Conservation (phyloP, 371 early-diverging fungal genomes). For the Mucor piriformis region DNA sequence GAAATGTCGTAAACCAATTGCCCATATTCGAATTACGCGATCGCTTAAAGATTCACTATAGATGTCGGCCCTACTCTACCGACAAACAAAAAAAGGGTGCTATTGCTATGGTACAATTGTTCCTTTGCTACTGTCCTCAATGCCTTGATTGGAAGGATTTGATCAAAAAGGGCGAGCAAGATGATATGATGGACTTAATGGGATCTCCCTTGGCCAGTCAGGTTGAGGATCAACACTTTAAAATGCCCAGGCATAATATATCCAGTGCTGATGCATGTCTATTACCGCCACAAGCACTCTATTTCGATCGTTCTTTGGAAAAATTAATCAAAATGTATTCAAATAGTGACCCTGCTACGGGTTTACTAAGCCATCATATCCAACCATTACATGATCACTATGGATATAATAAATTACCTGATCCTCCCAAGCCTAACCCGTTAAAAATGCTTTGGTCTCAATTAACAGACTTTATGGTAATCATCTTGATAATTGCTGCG, state of each 20-base stretch:
- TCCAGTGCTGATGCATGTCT: slow-evolving; percentile 38
- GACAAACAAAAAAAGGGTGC: slow-evolving; percentile 68
- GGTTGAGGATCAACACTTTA: slow-evolving; percentile 25
- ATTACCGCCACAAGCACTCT: slow-evolving; percentile 74
- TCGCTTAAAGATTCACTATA: slow-evolving; percentile 77
- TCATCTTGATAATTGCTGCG: slow-evolving; percentile 72
- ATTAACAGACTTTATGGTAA: slow-evolving; percentile 90
- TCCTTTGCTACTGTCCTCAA: slow-evolving; percentile 48
- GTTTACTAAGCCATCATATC: slow-evolving; percentile 60
- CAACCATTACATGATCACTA: slow-evolving; percentile 72
- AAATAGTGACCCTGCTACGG: slow-evolving; percentile 67
- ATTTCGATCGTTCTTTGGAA: slow-evolving; percentile 84
- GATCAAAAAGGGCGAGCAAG: slow-evolving; percentile 77
- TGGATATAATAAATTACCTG: slow-evolving; percentile 79
- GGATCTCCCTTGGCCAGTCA: slow-evolving; percentile 34
- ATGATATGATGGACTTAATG: slow-evolving; percentile 67
- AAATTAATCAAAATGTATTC: slow-evolving; percentile 82
- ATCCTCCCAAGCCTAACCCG: slow-evolving; percentile 76
- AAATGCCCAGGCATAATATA: slow-evolving; percentile 33
- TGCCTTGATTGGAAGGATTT: slow-evolving; percentile 91
- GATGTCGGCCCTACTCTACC: slow-evolving; percentile 74
- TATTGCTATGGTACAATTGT: slow-evolving; percentile 73
- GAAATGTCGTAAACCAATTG: slow-evolving; percentile 77
- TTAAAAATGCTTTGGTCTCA: slow-evolving; percentile 84
- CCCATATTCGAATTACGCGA: slow-evolving; percentile 77